Base-by-base conservation (phyloP, 306 rosid genomes). In the cucumber (Cucumis sativus) region DNA sequence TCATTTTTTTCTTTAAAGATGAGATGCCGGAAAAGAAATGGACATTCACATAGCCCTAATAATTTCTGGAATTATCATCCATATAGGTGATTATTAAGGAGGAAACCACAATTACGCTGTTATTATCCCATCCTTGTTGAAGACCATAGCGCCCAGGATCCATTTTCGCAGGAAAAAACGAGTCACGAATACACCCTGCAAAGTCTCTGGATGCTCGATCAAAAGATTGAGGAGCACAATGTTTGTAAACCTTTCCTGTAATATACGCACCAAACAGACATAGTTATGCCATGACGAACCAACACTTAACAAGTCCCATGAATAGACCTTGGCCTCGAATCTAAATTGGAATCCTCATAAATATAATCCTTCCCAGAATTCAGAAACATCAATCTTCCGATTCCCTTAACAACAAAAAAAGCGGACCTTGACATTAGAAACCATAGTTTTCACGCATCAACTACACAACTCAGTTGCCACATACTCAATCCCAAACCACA, bases 41-140 rank as follows among this genome's bases (percentile, higher is more conserved):
- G 90, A 82, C 86, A 84, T 84, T 89, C 88, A 90, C 90, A 89
- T 77, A 84, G 80, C 87, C 96, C 98, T 90, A 95, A 89, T 79
- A 89, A 88, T 85, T 89, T 95, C 91, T 85, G 88, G 96, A 81
- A 83, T 86, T 85, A 91, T 90, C 92, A 88, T 88, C 98, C 88
- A 88, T 88, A 90, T 80, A 92, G 97, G 92, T 90, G 97, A 90
- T 95, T 88, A 87, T 89, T 92, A 95, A 92, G 97, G 86, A 92
- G 99, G 97, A 95, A 95, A 92, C 97, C 99, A 89, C 99, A 90
- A 95, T 95, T 95, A 95, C 99, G 99, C 99, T 95, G 99, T 95
- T 92, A 92, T 95, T 88, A 90, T 95, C 99, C 99, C 99, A 95
- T 91, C 99, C 97, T 92, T 86, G 97, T 87, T 86, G 97, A 79